phyloP scores from a whole-genome alignment of 169 alveolate species.

The Eimeria brunetti region DNA sequence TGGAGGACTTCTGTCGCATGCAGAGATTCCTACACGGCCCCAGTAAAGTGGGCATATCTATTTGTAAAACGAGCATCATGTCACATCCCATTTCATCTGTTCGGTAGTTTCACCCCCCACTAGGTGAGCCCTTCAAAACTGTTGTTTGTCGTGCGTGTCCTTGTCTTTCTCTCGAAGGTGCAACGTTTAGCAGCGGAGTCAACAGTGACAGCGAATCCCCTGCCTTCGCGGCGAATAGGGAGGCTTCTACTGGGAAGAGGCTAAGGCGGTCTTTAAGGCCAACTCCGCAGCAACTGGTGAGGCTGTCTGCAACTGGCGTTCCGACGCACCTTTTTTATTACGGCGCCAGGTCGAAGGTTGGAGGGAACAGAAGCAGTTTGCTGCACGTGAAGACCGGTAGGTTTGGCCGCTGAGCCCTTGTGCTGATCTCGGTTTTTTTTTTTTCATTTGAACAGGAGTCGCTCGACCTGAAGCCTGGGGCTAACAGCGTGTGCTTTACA shows the following conservation, averaged over 20 bases:
- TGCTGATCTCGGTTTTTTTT: not conserved
- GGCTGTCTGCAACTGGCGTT: slow-evolving; percentile 26
- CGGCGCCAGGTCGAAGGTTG: not conserved
- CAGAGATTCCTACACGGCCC: not conserved
- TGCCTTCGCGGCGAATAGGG: slow-evolving; percentile 32
- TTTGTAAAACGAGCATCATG: not conserved
- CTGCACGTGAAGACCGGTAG: not conserved
- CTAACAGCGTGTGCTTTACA: slow-evolving; percentile 92
- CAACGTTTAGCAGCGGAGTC: slow-evolving; percentile 58
- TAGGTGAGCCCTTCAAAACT: not conserved
- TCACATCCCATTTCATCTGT: not conserved
- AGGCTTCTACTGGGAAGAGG: slow-evolving; percentile 67
- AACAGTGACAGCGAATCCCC: slow-evolving; percentile 74
- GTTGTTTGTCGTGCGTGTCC: not conserved
- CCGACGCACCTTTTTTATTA: not conserved
- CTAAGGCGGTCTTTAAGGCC: slow-evolving; percentile 91
- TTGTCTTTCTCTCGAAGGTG: not conserved
- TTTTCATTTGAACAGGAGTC: slow-evolving; percentile 58
- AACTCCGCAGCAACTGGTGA: slow-evolving; percentile 92
- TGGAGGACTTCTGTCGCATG: not conserved
- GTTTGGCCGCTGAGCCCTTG: not conserved
- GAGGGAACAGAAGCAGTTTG: not conserved
- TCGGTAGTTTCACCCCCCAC: not conserved
- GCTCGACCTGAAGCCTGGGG: slow-evolving; percentile 92
- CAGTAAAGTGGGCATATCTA: not conserved